Percentiles rank a stretch among this genome's conserved stretches.
These are phyloP conservation scores for Penicillium ucsense DNA, from an alignment of 495 filamentous ascomycete species.

Conservation along the genomic window DNA sequence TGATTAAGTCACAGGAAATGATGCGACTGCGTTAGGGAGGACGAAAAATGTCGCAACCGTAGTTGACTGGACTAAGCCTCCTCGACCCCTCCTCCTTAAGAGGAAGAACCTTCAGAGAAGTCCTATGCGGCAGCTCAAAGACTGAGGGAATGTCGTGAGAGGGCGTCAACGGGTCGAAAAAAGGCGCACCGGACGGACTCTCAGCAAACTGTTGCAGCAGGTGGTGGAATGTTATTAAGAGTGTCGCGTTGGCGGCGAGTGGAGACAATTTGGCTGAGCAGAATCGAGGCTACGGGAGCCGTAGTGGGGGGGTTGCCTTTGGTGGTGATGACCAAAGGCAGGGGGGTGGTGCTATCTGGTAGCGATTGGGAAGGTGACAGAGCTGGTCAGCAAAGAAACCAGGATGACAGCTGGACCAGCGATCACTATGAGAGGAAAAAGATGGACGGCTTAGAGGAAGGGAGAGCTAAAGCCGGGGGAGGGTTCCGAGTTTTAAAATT, in stretches of 20 bases:
- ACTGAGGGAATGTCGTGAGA: slow-evolving; percentile 44
- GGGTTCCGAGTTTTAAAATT: slow-evolving; percentile 15
- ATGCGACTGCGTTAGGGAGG: slow-evolving; percentile 64
- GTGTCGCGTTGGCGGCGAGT: slow-evolving; percentile 48
- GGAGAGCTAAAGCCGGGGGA: not conserved
- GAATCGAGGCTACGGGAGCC: slow-evolving; percentile 57
- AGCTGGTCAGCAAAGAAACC: not conserved
- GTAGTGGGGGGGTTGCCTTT: slow-evolving; percentile 57
- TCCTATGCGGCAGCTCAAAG: slow-evolving; percentile 98
- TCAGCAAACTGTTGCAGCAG: slow-evolving; percentile 50
- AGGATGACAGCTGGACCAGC: not conserved
- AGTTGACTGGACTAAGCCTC: slow-evolving; percentile 49
- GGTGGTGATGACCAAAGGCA: slow-evolving; percentile 55
- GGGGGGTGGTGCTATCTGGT: slow-evolving; percentile 1
- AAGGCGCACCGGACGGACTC: slow-evolving; percentile 45
- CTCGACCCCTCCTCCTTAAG: slow-evolving; percentile 43
- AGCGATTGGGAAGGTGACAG: not conserved
- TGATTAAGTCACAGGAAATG: slow-evolving; percentile 8
- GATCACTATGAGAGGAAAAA: slow-evolving; percentile 16
- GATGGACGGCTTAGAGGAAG: slow-evolving; percentile 11
- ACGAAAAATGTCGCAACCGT: slow-evolving; percentile 78
- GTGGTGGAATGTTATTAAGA: slow-evolving; percentile 62
- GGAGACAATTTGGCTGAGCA: slow-evolving; percentile 71
- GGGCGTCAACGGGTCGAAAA: slow-evolving; percentile 42
- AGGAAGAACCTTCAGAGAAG: slow-evolving; percentile 92